Evolutionary conservation across 75 land plant genomes (phyloP), one percentile per base, ranked within the genome.

Genomic region (Ceratopteris richardii): DNA sequence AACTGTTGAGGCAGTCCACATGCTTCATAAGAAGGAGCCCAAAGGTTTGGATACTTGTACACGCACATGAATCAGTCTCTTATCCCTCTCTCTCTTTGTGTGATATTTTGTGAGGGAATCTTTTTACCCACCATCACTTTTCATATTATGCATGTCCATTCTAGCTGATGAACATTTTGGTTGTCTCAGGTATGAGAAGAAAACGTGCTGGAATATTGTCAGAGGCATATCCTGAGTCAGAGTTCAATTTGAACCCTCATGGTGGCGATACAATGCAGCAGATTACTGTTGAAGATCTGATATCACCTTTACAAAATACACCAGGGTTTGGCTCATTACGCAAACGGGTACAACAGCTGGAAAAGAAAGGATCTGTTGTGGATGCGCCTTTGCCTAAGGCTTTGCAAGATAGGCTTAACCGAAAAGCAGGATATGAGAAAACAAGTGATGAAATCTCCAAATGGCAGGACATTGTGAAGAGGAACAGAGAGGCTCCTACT

Each of bases 391-490:
- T 92, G 40, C 84, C 95, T 1, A 84, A 74, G 54, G 57, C 60
- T 10, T 74, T 67, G 7, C 65, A 61, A 30, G 90, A 88, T 6
- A 82, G 57, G 58, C 17, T 88, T 31, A 84, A 85, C 52, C 75
- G 94, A 58, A 72, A 75, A 58, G 86, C 60, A 20, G 86, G 83
- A 0, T 88, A 92, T 69, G 80, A 76, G 64, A 61, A 77, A 22
- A 66, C 82, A 31, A 85, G 75, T 65, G 80, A 88, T 37, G 95
- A 88, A 1, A 69, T 92, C 26, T 70, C 81, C 5, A 88, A 85
- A 69, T 88, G 95, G 97, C 89, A 82, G 60, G 78, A 79, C 16
- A 41, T 85, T 52, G 84, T 92, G 22, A 92, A 92, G 81, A 73
- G 36, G 58, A 92, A 92, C 54, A 68, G 97, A 56, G 95, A 92